Evolutionary conservation across 306 rosid species (phyloP).

Genomic region (Mucuna pruriens): DNA sequence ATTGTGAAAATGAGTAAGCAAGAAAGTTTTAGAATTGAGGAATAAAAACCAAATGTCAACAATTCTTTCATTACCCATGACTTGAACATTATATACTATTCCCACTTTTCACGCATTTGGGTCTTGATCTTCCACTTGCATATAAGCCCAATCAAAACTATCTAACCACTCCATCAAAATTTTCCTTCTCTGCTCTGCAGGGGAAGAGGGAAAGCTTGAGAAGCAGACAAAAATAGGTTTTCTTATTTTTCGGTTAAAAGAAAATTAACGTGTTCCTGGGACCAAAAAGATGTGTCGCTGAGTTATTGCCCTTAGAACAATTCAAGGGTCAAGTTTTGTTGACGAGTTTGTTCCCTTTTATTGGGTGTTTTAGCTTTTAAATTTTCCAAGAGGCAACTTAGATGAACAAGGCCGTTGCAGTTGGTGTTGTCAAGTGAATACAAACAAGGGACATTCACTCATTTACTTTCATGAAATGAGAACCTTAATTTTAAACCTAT

Average conservation of each 20-base stretch:
- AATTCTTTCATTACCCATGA: not conserved
- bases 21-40: not conserved
- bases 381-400: constrained; percentile 43
- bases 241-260: not conserved
- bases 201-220: not conserved
- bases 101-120: constrained; percentile 1
- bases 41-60: not conserved
- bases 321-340: constrained; percentile 50
- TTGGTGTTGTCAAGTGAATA: constrained; percentile 4
- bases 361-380: constrained; percentile 39
- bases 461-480: not conserved
- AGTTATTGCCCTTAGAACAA: constrained; percentile 43
- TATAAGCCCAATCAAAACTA: not conserved
- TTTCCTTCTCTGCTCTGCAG: not conserved
- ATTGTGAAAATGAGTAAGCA: too few species aligned
- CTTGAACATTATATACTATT: not conserved
- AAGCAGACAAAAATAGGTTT: not conserved
- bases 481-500: not conserved
- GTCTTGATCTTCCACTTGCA: not conserved
- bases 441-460: constrained; percentile 9
- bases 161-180: not conserved
- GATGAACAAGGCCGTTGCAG: not conserved
- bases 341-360: not conserved
- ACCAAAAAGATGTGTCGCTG: constrained; percentile 44
- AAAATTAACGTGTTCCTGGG: not conserved